Evolutionary conservation across 257 asterid genomes (phyloP).

Genomic region (Ballota nigra): DNA sequence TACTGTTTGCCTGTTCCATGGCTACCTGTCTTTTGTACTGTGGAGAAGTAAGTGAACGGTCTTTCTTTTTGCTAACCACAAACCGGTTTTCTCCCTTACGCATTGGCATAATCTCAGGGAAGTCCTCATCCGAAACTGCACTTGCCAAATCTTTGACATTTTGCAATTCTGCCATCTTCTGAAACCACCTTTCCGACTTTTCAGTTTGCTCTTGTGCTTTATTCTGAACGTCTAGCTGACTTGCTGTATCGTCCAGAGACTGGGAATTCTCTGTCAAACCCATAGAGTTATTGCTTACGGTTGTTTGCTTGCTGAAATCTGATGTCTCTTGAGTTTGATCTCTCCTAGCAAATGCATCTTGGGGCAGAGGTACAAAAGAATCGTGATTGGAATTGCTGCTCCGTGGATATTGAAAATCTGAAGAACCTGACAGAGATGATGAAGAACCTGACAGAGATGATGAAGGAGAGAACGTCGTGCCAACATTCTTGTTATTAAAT

Average conservation of each 20-base stretch:
- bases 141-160: constrained; percentile 62
- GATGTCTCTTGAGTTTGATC: constrained; percentile 27
- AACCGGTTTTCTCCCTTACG: constrained; percentile 77
- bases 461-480: constrained; percentile 21
- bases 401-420: constrained; percentile 17
- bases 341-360: constrained; percentile 36
- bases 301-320: constrained; percentile 24
- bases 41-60: constrained; percentile 73
- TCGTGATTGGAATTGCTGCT: constrained; percentile 29
- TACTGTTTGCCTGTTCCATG: constrained; percentile 53
- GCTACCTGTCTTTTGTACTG: constrained; percentile 71
- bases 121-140: constrained; percentile 69
- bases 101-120: constrained; percentile 83
- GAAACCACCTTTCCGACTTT: constrained; percentile 67
- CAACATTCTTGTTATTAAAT: constrained; percentile 26
- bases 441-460: constrained; percentile 23
- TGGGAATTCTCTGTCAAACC: constrained; percentile 23
- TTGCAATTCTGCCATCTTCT: constrained; percentile 67
- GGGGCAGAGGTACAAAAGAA: constrained; percentile 39
- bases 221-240: constrained; percentile 22
- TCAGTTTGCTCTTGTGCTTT: constrained; percentile 47
- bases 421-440: constrained; percentile 21
- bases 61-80: constrained; percentile 71
- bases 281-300: constrained; percentile 25
- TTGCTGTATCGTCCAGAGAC: constrained; percentile 26